Conservation (phyloP, 2,329 filamentous ascomycete species). For the Talaromyces sp. region DNA sequence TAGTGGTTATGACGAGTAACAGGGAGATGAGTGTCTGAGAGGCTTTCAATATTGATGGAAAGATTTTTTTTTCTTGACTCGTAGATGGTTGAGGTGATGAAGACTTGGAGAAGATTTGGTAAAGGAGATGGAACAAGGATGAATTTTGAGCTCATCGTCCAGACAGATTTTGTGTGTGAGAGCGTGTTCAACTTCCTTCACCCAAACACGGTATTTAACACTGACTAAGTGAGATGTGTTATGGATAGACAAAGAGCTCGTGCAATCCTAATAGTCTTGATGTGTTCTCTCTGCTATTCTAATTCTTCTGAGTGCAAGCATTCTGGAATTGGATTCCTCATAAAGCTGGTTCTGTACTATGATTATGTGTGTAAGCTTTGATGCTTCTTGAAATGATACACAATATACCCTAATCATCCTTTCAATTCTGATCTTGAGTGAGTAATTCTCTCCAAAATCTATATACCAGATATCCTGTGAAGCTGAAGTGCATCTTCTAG, state of each 20-base stretch:
- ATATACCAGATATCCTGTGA: background rate
- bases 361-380: too few species aligned
- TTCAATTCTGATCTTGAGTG: too few species aligned
- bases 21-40: background rate
- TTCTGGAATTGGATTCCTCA: too few species aligned
- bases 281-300: too few species aligned
- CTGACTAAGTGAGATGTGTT: too few species aligned
- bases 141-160: background rate
- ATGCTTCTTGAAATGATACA: too few species aligned
- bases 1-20: background rate
- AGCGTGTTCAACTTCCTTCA: background rate
- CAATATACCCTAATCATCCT: too few species aligned
- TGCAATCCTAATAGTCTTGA: too few species aligned
- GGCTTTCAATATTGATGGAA: background rate
- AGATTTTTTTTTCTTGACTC: background rate
- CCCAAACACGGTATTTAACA: background rate
- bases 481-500: background rate
- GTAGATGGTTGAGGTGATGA: background rate
- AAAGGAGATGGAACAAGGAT: too few species aligned
- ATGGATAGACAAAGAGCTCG: background rate
- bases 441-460: too few species aligned
- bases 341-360: too few species aligned
- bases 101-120: background rate
- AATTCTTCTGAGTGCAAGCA: too few species aligned
- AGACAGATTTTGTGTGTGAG: background rate